A percentile compares a stretch with the other conserved stretches of the same genome.
Evolutionary conservation across 495 filamentous ascomycete genomes (phyloP).

Genomic region (Mycothermus thermophilus): DNA sequence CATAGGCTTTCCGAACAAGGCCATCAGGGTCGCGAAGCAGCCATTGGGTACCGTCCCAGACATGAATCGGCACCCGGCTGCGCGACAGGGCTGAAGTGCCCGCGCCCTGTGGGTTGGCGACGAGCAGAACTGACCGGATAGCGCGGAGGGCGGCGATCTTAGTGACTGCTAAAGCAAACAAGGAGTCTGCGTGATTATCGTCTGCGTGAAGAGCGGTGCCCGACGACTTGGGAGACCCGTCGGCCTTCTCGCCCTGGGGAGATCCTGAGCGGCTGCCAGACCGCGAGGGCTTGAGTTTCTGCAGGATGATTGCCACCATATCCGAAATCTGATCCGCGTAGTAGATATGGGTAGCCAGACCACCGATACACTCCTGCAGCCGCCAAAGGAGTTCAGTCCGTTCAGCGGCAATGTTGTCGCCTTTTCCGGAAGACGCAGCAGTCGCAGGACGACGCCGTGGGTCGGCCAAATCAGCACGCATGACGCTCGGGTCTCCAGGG

Average conservation of each 20-base stretch:
- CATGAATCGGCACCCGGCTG: constrained; percentile 56
- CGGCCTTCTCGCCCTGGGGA: constrained; percentile 26
- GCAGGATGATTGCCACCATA: constrained; percentile 69
- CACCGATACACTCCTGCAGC: constrained; percentile 63
- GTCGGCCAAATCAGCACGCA: constrained; percentile 16
- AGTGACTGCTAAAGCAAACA: constrained; percentile 61
- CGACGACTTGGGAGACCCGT: constrained; percentile 15
- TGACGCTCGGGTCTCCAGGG: constrained; percentile 34
- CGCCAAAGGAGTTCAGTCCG: constrained; percentile 45
- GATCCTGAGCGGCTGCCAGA: constrained; percentile 28
- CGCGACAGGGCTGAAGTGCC: constrained; percentile 50
- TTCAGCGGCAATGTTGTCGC: constrained; percentile 15
- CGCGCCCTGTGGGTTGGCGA: constrained; percentile 48
- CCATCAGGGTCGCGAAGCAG: constrained; percentile 64
- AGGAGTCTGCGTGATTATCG: constrained; percentile 35
- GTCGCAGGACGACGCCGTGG: no score
- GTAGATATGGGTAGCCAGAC: constrained; percentile 85
- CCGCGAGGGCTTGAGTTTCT: constrained; percentile 52
- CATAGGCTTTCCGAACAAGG: constrained; percentile 67
- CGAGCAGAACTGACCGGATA: constrained; percentile 63
- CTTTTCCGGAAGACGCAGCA: no score
- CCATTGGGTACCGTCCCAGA: constrained; percentile 90
- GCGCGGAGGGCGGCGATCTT: constrained; percentile 65
- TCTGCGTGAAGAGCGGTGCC: constrained; percentile 21
- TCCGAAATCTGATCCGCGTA: constrained; percentile 88